phyloP scores from a whole-genome alignment of 768 basidiomycete genomes.

The Boletus reticuloceps region DNA sequence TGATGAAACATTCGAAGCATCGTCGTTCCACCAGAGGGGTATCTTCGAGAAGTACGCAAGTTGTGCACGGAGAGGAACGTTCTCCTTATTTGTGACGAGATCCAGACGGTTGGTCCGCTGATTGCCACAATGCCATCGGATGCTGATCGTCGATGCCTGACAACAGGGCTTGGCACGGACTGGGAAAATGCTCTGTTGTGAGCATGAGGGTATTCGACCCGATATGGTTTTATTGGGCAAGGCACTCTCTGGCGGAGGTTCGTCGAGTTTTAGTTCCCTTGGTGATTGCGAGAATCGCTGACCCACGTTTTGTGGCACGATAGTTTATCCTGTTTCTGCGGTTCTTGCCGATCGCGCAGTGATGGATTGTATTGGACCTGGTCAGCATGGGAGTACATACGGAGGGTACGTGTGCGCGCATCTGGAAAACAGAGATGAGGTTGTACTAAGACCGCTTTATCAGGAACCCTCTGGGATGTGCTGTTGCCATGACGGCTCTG shows the following conservation, averaged over 20 bases:
- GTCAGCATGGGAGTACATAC: conserved; percentile 95
- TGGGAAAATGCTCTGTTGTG: conserved; percentile 88
- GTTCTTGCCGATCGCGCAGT: conserved; percentile 89
- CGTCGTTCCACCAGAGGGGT: conserved; percentile 86
- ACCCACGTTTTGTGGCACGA: not conserved
- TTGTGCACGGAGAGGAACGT: conserved; percentile 93
- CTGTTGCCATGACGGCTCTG: conserved; percentile 92
- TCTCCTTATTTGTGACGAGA: conserved; percentile 96
- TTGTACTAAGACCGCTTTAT: not conserved
- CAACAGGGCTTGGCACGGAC: conserved; percentile 83
- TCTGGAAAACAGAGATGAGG: not conserved
- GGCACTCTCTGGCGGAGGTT: conserved; percentile 92
- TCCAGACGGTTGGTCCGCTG: conserved; percentile 72
- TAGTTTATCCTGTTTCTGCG: conserved; percentile 95
- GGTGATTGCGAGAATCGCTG: conserved; percentile 1
- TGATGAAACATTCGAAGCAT: conserved; percentile 50
- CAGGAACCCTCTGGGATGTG: conserved; percentile 93
- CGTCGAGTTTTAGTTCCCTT: conserved; percentile 25
- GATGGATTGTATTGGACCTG: conserved; percentile 92
- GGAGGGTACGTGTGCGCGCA: conserved; percentile 60
- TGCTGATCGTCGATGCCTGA: conserved; percentile 2
- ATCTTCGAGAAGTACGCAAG: conserved; percentile 71
- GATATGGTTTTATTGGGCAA: conserved; percentile 95
- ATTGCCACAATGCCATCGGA: not conserved
- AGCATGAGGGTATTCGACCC: conserved; percentile 85